Evolutionary conservation across 495 filamentous ascomycete genomes (phyloP).

Genomic region (Polyplosphaeria fusca): DNA sequence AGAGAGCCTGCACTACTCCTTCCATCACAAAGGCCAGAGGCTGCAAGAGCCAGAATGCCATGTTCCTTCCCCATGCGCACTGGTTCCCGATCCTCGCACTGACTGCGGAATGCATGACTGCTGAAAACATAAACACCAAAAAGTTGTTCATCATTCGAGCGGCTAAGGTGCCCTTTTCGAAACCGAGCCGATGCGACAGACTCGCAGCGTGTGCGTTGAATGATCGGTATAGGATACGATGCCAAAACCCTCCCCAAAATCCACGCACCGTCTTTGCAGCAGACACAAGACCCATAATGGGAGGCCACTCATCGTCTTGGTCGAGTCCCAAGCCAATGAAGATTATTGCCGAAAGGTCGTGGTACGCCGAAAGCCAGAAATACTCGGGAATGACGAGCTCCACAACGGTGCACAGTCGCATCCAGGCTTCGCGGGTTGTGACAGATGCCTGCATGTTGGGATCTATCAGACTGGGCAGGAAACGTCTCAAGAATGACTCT

Average conservation of each 20-base stretch:
- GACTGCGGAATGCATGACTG: constrained; percentile 7
- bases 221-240: constrained; percentile 5
- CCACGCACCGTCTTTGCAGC: constrained; percentile 5
- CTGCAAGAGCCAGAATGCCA: constrained; percentile 7
- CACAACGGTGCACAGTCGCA: constrained; percentile 2
- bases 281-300: constrained; percentile 1
- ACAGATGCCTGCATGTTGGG: neutral
- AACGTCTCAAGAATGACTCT: neutral
- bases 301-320: constrained; percentile 7
- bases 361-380: constrained; percentile 2
- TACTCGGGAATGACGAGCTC: constrained; percentile 4
- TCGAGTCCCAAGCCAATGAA: constrained; percentile 5
- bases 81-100: neutral
- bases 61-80: constrained; percentile 7
- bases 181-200: neutral
- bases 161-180: neutral
- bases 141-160: neutral
- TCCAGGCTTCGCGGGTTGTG: neutral
- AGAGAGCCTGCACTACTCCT: neutral
- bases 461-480: neutral
- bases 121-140: constrained; percentile 2
- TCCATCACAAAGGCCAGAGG: constrained; percentile 6
- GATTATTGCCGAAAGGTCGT: constrained; percentile 8
- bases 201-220: constrained; percentile 7
- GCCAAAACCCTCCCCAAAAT: constrained; percentile 10